phyloP scores from a whole-genome alignment of 2,329 filamentous ascomycete genomes.

The Penicillium oxalicum region DNA sequence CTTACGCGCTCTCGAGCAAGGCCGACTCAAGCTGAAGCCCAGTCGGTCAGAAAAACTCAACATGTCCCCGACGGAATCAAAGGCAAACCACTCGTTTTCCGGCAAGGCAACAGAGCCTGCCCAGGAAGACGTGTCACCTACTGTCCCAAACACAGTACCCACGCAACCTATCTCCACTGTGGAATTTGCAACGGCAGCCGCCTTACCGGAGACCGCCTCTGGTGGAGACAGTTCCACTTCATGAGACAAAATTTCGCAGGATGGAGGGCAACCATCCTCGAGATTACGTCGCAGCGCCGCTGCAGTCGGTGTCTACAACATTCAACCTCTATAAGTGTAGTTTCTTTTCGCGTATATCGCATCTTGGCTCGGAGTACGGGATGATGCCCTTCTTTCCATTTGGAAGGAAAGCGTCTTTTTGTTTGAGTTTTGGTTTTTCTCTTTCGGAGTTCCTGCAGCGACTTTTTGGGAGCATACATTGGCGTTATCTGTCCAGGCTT shows the following conservation, averaged over 20 bases:
- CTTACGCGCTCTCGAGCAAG: constrained; percentile 33
- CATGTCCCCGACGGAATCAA: constrained; percentile 31
- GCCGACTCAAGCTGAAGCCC: constrained; percentile 31
- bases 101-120: constrained; percentile 12
- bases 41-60: constrained; percentile 28
- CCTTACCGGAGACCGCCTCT: constrained; percentile 22
- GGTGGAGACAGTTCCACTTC: constrained; percentile 20
- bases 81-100: constrained; percentile 14
- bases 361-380: constrained; percentile 5
- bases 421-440: neutral
- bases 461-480: neutral
- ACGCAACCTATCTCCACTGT: constrained; percentile 19
- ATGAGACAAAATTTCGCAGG: neutral
- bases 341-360: neutral
- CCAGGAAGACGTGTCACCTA: constrained; percentile 16
- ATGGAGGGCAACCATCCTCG: neutral
- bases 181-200: constrained; percentile 2
- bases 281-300: neutral
- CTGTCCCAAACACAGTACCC: constrained; percentile 21
- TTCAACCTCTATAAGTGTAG: neutral
- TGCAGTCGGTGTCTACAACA: neutral
- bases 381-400: neutral
- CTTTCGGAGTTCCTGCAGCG: constrained; percentile 4
- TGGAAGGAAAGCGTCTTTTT: neutral
- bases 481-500: constrained; percentile 1